Evolutionary conservation across 176 grass and related monocot genomes (phyloP), one percentile per base, ranked within the genome.

Genomic region (Lolium perenne): DNA sequence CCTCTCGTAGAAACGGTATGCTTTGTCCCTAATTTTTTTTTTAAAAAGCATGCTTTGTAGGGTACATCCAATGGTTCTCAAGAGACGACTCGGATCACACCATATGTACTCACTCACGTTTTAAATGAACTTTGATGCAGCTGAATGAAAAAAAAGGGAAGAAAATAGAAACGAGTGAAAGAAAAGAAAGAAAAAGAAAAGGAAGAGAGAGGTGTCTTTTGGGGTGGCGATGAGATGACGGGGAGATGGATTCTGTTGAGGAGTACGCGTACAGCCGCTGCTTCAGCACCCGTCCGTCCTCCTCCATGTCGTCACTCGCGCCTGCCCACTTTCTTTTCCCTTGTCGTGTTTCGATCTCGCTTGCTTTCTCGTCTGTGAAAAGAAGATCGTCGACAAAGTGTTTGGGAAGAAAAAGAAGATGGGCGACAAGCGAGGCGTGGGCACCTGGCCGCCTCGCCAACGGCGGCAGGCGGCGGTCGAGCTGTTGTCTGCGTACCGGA

Each of bases 201-300:
- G 10, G 5, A 23, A 48, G 43, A 3, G 14, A 41, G 65, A 68
- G 15, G 11, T 13, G 13, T n/a, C 71, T 73, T 73, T 73, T 73
- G 6, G 46, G 20, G 40, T 74, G 71, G 21, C 14, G 71, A 49
- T 13, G 71, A 49, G 14, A 46, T 45, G 68, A 71, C 68, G 38
- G 68, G 68, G 18, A 46, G 46, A 74, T 48, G 14, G 71, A 74
- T 74, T 74, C 71, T 16, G 8, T 7, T 51, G 41, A 74, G 71
- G 45, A 74, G 71, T 23, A 50, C 22, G 71, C 22, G 71, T 49
- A 49, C 62, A 65, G 10, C 17, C 32, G 29, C 32, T 53, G 50
- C 14, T 67, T 38, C 29, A 38, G 29, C 64, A 67, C 26, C 26
- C 15, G 29, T 29, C 29, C 29, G n/a, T 64, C 61, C 64, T 38